Evolutionary conservation across 306 rosid species (phyloP), one percentile per base, ranked within the genome.

Genomic region (Rosa lucieae): DNA sequence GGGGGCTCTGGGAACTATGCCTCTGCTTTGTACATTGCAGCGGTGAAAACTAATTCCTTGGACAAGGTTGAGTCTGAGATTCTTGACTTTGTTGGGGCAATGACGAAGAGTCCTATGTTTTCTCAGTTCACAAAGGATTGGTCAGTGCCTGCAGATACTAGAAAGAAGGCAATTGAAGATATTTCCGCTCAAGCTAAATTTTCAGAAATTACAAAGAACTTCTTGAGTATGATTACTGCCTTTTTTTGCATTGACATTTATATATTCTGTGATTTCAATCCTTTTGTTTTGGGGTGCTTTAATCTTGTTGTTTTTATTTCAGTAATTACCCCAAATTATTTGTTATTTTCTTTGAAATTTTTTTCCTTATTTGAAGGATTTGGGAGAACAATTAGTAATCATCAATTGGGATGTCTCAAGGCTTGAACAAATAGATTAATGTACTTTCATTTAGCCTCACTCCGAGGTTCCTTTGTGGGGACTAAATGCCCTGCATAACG

Each of bases 1-100:
- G 99, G 99, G 75, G 98, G 97, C 66, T 66, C 97, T 58, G 99
- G 99, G 76, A 95, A 93, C 87, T 93, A 95, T 87, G 98, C 99
- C 56, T 77, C 97, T 79, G 98, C 99, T 74, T 78, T 95, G 90
- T 95, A 91, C 83, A 70, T 86, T 46, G 93, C 94, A 52, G 89
- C 98, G 43, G 89, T 95, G 47, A 93, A 90, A 85, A 72, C 88
- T 78, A 89, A 89, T 68, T 74, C 80, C 21, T 48, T 93, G 79
- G 97, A 90, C 20, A 95, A 89, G 88, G 97, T 95, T 77, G 99
- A 90, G 69, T 53, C 89, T 56, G 98, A 95, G 89, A 77, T 95
- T 88, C 68, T 76, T 43, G 87, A 79, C 48, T 82, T 95, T 70
- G 90, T 80, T 44, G 90, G 81, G 81, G 88, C 93, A 8, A 79